phyloP scores from a whole-genome alignment of 805 yeast species.

The Danielozyma ontarioensis region DNA sequence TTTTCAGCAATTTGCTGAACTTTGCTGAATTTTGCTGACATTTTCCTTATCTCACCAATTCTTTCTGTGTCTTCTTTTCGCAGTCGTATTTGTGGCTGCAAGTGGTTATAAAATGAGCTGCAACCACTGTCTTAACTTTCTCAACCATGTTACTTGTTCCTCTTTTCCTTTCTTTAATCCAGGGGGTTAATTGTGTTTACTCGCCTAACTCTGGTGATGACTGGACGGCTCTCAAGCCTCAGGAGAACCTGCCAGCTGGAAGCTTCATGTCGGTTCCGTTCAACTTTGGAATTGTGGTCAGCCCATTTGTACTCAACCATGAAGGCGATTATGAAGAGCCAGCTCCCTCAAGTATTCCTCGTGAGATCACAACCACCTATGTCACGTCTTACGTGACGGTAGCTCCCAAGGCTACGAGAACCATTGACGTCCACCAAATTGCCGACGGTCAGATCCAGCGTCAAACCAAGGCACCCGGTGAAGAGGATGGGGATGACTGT shows the following conservation, averaged over 20 bases:
- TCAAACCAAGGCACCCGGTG: background rate
- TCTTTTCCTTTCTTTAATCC: background rate
- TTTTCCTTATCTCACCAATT: no score
- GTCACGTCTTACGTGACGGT: constrained; percentile 12
- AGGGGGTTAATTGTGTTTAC: constrained; percentile 3
- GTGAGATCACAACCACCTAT: constrained; percentile 4
- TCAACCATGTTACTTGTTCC: background rate
- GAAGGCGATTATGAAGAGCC: constrained; percentile 19
- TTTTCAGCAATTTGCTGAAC: no score
- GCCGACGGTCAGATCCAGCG: constrained; percentile 27
- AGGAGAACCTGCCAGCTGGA: constrained; percentile 7
- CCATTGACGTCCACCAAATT: constrained; percentile 18
- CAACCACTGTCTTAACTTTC: background rate
- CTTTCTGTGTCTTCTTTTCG: no score
- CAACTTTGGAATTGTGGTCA: constrained; percentile 31
- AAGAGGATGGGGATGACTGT: constrained; percentile 2
- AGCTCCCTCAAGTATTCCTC: constrained; percentile 4
- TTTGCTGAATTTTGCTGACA: no score
- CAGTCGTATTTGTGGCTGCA: no score
- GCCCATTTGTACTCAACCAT: constrained; percentile 15
- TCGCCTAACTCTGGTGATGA: constrained; percentile 28
- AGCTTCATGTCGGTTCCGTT: constrained; percentile 25
- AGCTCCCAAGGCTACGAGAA: constrained; percentile 19
- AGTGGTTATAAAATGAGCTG: no score
- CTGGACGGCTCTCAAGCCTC: constrained; percentile 30